These are phyloP conservation scores for Amanita subjunquillea DNA, from an alignment of 768 basidiomycete species.

Conservation along the genomic window DNA sequence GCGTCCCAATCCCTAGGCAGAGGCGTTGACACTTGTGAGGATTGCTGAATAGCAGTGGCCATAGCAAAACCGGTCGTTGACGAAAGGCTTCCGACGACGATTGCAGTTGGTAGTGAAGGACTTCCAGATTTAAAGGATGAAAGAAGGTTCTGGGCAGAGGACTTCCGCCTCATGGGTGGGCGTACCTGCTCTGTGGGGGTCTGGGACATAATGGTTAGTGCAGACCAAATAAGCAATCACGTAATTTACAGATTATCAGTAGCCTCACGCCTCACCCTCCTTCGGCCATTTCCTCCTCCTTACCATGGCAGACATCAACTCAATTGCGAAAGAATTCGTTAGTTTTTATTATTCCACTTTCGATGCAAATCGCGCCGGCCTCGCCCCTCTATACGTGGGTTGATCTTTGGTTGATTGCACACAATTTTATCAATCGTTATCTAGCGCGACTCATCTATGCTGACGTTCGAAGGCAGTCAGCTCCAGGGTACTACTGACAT, in stretches of 20 bases:
- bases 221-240: neutral
- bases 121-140: conserved; percentile 52
- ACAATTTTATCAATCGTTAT: conserved; percentile 16
- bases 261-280: neutral
- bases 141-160: conserved; percentile 76
- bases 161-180: conserved; percentile 73
- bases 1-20: conserved; percentile 59
- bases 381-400: conserved; percentile 74
- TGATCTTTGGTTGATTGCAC: conserved; percentile 7
- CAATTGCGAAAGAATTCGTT: conserved; percentile 70
- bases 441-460: conserved; percentile 75
- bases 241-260: neutral
- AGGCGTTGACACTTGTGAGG: conserved; percentile 32
- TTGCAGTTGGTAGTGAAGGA: conserved; percentile 22
- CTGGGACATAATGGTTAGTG: conserved; percentile 23
- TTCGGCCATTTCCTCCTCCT: conserved; percentile 3
- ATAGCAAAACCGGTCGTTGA: conserved; percentile 27
- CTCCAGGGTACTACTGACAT: conserved; percentile 48
- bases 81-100: conserved; percentile 22
- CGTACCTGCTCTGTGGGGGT: conserved; percentile 27
- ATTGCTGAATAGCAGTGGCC: conserved; percentile 21
- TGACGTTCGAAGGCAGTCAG: conserved; percentile 66
- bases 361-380: conserved; percentile 44
- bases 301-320: conserved; percentile 63
- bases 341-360: conserved; percentile 80